Evolutionary conservation across 2,329 filamentous ascomycete species (phyloP).

Genomic region (Penicillium expansum): DNA sequence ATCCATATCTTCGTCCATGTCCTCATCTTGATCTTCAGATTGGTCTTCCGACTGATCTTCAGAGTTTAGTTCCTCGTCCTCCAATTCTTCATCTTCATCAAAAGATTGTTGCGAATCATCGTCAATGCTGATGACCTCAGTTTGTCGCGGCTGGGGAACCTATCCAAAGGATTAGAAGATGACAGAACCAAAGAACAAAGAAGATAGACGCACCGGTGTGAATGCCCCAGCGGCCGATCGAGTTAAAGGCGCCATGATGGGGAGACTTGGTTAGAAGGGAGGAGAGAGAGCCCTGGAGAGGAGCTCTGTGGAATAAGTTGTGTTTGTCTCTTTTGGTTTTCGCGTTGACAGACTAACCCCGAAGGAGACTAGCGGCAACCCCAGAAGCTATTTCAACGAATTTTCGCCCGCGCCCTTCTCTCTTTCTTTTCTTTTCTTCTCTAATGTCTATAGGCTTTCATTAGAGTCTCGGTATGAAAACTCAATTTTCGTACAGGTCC

Average conservation of each 20-base stretch:
- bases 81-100: conserved; percentile 27
- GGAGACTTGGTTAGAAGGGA: conserved; percentile 19
- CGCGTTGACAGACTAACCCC: conserved; percentile 35
- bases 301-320: conserved; percentile 21
- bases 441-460: conserved; percentile 73
- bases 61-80: conserved; percentile 22
- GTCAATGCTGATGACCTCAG: conserved; percentile 42
- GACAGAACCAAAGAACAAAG: conserved; percentile 1
- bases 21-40: conserved; percentile 22
- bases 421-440: conserved; percentile 50
- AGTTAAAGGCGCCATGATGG: conserved; percentile 42
- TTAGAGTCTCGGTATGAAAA: conserved; percentile 99
- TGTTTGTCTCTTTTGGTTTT: conserved; percentile 34
- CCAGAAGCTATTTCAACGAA: conserved; percentile 30
- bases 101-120: conserved; percentile 33
- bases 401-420: conserved; percentile 38
- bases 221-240: conserved; percentile 27
- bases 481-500: conserved; percentile 93
- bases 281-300: conserved; percentile 13
- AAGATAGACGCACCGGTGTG: conserved; percentile 16
- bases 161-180: conserved; percentile 16
- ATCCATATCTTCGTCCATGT: conserved; percentile 31
- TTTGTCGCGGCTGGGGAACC: conserved; percentile 25
- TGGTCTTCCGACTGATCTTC: neutral
- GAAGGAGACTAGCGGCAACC: conserved; percentile 33